phyloP scores from a whole-genome alignment of 2,329 filamentous ascomycete species.

The Hymenoscyphus albidus region DNA sequence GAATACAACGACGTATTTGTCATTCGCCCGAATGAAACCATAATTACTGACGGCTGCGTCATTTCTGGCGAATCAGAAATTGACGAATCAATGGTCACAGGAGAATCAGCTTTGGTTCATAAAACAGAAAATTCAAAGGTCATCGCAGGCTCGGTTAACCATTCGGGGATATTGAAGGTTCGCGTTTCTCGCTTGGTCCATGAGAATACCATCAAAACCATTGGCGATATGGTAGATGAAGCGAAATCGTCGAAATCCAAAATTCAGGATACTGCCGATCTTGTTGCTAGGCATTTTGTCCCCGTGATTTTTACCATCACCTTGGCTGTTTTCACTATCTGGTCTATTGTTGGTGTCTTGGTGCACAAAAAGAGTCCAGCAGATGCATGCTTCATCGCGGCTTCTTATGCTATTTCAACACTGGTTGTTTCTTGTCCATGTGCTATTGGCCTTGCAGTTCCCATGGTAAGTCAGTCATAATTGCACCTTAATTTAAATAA shows the following conservation, averaged over 20 bases:
- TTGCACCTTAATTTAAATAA: too few relatives aligned
- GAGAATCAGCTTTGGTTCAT: slow-evolving; percentile 59
- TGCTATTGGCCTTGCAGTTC: slow-evolving; percentile 66
- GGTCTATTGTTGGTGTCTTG: slow-evolving; percentile 56
- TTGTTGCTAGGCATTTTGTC: slow-evolving; percentile 65
- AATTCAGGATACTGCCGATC: slow-evolving; percentile 65
- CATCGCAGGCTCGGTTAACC: slow-evolving; percentile 68
- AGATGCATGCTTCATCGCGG: slow-evolving; percentile 53
- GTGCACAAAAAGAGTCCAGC: slow-evolving; percentile 41
- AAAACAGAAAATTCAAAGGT: slow-evolving; percentile 53
- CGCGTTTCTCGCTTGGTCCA: slow-evolving; percentile 57
- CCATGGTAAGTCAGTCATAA: slow-evolving; percentile 50
- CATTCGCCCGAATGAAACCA: slow-evolving; percentile 52
- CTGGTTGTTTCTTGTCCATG: slow-evolving; percentile 72
- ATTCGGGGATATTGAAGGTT: slow-evolving; percentile 57
- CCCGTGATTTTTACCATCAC: slow-evolving; percentile 58
- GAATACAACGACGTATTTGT: slow-evolving; percentile 69
- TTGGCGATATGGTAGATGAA: slow-evolving; percentile 67
- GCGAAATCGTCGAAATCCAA: slow-evolving; percentile 65
- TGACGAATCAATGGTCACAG: slow-evolving; percentile 76
- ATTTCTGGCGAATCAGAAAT: slow-evolving; percentile 60
- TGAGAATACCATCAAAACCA: slow-evolving; percentile 69
- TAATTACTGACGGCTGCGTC: slow-evolving; percentile 69
- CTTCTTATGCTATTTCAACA: slow-evolving; percentile 69
- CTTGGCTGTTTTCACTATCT: slow-evolving; percentile 56